A percentile compares a stretch with the other conserved stretches of the same genome.
These are phyloP conservation scores for Fonsecaea pugnacius DNA, from an alignment of 2,329 filamentous ascomycete genomes.

Conservation along the genomic window DNA sequence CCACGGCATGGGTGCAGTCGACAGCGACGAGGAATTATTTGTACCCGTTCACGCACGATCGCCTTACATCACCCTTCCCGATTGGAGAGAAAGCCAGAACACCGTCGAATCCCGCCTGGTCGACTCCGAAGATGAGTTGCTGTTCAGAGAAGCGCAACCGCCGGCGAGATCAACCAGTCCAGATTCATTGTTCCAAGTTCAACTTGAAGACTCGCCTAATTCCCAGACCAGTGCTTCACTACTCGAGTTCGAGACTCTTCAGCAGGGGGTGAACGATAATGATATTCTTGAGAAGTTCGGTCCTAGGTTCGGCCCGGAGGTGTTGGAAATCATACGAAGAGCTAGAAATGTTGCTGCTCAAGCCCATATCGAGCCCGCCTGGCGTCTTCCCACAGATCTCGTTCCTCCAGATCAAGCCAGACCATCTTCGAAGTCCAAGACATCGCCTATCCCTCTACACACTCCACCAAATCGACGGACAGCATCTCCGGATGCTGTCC, in stretches of 20 bases:
- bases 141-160: conserved; percentile 19
- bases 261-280: conserved; percentile 20
- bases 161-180: conserved; percentile 27
- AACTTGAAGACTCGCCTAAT: neutral
- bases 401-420: conserved; percentile 12
- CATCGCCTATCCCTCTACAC: conserved; percentile 1
- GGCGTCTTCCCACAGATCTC: conserved; percentile 34
- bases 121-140: conserved; percentile 28
- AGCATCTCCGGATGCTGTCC: conserved; percentile 13
- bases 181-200: conserved; percentile 36
- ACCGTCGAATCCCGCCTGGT: conserved; percentile 1
- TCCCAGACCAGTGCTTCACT: neutral
- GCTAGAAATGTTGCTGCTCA: conserved; percentile 30
- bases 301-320: conserved; percentile 28
- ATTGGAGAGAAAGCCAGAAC: conserved; percentile 12
- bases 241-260: neutral
- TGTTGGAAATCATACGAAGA: conserved; percentile 30
- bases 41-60: conserved; percentile 6
- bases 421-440: conserved; percentile 13
- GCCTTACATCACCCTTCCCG: conserved; percentile 6
- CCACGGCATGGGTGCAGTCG: conserved; percentile 8
- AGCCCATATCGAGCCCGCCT: conserved; percentile 37
- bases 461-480: neutral
- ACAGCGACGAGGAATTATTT: conserved; percentile 28
- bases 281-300: conserved; percentile 30